Conservation (phyloP, 225 moss, liverwort and hornwort species). For the Pseudoscleropodium purum region DNA sequence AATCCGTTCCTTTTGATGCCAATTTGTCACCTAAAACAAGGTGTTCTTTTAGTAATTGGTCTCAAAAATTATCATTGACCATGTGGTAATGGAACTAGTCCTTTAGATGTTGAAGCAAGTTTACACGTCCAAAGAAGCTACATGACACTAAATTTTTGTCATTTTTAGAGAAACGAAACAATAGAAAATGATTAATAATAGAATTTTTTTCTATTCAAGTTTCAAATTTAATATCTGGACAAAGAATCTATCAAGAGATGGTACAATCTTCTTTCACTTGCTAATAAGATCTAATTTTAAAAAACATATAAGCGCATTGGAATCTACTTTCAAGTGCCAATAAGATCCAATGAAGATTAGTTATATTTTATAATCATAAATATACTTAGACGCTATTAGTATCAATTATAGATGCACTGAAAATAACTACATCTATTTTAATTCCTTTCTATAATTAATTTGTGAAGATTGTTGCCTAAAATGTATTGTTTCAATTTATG, state of each 20-base stretch:
- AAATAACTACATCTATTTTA: no score
- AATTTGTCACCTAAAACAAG: no score
- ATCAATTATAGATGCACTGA: rapidly evolving
- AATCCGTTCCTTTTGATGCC: no score
- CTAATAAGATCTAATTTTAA: not conserved
- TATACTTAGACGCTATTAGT: not conserved
- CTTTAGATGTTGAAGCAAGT: not conserved
- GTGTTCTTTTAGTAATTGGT: no score
- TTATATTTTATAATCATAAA: not conserved
- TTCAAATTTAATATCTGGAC: not conserved
- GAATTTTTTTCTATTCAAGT: not conserved
- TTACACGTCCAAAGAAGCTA: not conserved
- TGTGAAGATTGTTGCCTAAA: rapidly evolving
- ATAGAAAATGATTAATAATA: not conserved
- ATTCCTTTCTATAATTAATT: not conserved
- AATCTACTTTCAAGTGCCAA: not conserved
- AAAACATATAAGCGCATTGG: not conserved
- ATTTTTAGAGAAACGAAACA: not conserved
- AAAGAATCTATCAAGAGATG: not conserved
- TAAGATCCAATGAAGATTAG: not conserved
- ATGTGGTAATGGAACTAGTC: not conserved
- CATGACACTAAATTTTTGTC: not conserved
- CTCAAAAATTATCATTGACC: not conserved
- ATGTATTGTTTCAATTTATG: not conserved
- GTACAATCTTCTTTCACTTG: not conserved